Conservation (phyloP, 2,329 filamentous ascomycete genomes). For the Pezicula radicicola region DNA sequence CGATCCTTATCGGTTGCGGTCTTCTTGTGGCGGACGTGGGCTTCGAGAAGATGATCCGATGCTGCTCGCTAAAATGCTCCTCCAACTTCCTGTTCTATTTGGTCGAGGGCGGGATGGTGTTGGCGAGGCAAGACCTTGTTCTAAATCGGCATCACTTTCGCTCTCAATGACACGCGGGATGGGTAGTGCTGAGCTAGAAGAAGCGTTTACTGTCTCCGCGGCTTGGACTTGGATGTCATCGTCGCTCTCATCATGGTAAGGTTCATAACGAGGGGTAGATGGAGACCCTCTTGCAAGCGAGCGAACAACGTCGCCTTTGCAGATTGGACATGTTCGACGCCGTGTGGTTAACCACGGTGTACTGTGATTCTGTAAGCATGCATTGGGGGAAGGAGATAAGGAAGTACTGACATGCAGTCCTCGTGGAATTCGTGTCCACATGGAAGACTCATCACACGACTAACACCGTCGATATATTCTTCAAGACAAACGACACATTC, state of each 20-base stretch:
- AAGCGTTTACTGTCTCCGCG: conserved; percentile 40
- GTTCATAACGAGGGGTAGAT: conserved; percentile 27
- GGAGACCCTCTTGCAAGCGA: conserved; percentile 49
- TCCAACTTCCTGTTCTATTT: conserved; percentile 16
- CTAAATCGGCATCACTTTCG: conserved; percentile 19
- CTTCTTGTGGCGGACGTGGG: conserved; percentile 18
- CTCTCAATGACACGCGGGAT: conserved; percentile 11
- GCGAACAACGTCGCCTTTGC: conserved; percentile 92
- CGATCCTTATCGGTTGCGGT: conserved; percentile 21
- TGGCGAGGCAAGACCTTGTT: conserved; percentile 16
- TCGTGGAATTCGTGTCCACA: conserved; percentile 98
- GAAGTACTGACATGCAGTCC: conserved; percentile 87
- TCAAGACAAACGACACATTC: conserved; percentile 97
- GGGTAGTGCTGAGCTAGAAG: conserved; percentile 39
- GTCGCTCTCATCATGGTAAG: conserved; percentile 37
- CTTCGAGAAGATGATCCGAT: conserved; percentile 19
- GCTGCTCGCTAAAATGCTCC: conserved; percentile 19
- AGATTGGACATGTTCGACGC: conserved; percentile 95
- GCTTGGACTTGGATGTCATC: conserved; percentile 41
- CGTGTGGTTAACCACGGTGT: conserved; percentile 96
- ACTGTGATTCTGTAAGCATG: conserved; percentile 40
- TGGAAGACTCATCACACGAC: conserved; percentile 92
- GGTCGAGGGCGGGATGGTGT: conserved; percentile 13
- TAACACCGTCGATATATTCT: conserved; percentile 93
- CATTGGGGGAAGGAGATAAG: neutral